Base-by-base conservation (phyloP, 257 asterid genomes). In the Knoxia roxburghii region DNA sequence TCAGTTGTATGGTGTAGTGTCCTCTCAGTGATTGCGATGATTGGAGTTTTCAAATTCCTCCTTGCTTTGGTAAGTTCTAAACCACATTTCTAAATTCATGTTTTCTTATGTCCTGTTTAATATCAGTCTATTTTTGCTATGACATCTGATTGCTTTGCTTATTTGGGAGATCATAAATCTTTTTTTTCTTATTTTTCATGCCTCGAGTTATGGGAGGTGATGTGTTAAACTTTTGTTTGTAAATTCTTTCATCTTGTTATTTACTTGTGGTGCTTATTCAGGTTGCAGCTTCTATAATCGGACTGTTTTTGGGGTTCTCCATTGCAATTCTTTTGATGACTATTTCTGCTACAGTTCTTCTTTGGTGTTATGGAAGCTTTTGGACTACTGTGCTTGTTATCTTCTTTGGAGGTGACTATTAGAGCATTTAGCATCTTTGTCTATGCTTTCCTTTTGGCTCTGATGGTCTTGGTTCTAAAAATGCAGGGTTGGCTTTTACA, bases 281-380 rank as follows among this genome's bases (percentile, higher is more conserved):
- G 97, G 91, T 74, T 53, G 73, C 68, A 57, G 77, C 72, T 78
- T 85, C 82, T 80, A 81, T 77, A 57, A 76, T 77, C 55, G 95
- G 94, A 78, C 80, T 82, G 33, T 73, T 90, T 74, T 48, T 86
- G 45, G 97, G 97, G 65, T 75, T 94, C 79, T 75, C 83, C 4
- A 77, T 86, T 26, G 79, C 86, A 71, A 53, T 77, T 81, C 69
- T 88, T 59, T 75, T 87, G 66, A 70, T 83, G 60, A 78, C 78
- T 68, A 46, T 85, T 72, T 49, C 75, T 54, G 94, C 88, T 39
- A 50, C 77, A 29, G 52, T 73, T 60, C 80, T 86, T 68, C 72
- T 90, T 40, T 90, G 97, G 97, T 55, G 85, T 49, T 90, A 87
- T 72, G 95, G 97, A 69, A 90, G 95, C 87, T 86, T 94, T 81